A percentile compares a stretch with the other conserved stretches of the same genome.
Evolutionary conservation across 441 rosid genomes (phyloP).

Genomic region (Brassica hybrid): DNA sequence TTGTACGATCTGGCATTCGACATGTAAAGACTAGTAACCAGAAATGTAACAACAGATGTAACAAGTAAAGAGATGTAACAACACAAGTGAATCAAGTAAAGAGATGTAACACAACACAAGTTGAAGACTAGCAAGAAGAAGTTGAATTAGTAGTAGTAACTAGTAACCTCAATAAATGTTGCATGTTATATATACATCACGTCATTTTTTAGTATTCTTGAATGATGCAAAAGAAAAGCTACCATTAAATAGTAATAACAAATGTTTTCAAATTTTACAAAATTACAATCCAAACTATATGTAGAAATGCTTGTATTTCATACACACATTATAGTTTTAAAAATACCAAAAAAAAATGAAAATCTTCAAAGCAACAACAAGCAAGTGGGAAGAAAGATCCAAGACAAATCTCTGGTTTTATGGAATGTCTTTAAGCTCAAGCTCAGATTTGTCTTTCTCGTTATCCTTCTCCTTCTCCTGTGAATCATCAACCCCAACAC

Average conservation of each 20-base stretch:
- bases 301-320: constrained; percentile 24
- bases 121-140: neutral
- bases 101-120: neutral
- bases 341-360: neutral
- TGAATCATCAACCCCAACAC: constrained; percentile 1
- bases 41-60: no score
- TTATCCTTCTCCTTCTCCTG: constrained; percentile 41
- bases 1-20: constrained; percentile 44
- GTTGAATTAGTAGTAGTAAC: neutral
- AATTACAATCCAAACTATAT: constrained; percentile 29
- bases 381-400: constrained; percentile 9
- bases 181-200: constrained; percentile 55
- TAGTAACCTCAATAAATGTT: constrained; percentile 52
- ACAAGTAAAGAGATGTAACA: no score
- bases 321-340: constrained; percentile 33
- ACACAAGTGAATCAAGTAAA: neutral
- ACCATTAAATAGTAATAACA: neutral
- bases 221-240: neutral
- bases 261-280: neutral
- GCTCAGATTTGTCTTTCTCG: constrained; percentile 37
- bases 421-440: constrained; percentile 44
- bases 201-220: constrained; percentile 4
- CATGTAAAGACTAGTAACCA: no score
- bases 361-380: constrained; percentile 23
- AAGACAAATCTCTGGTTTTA: constrained; percentile 17